Conservation (phyloP, 2,329 filamentous ascomycete species). For the Microcyclospora tardicrescens region DNA sequence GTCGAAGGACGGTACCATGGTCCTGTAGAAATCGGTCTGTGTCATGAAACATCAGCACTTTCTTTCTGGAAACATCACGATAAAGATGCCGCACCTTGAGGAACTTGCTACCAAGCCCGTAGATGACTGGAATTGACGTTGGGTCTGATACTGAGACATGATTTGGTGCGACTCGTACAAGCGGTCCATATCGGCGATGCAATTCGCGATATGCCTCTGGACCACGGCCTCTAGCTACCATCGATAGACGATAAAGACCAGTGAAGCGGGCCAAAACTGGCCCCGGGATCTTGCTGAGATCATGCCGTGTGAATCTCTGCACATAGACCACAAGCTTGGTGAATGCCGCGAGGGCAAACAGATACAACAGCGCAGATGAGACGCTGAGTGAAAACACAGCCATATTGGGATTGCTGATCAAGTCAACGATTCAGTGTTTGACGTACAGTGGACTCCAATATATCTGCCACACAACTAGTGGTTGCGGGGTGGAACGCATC, state of each 20-base stretch:
- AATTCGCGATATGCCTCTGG: slow-evolving; percentile 36
- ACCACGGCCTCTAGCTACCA: slow-evolving; percentile 54
- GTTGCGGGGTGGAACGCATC: too few relatives aligned
- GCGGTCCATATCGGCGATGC: slow-evolving; percentile 54
- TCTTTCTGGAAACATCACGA: slow-evolving; percentile 4
- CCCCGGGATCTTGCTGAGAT: slow-evolving; percentile 32
- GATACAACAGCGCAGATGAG: too few relatives aligned
- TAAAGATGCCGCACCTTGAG: slow-evolving; percentile 9
- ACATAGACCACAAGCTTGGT: too few relatives aligned
- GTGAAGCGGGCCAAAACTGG: slow-evolving; percentile 44
- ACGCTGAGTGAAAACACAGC: too few relatives aligned
- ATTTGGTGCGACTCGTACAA: slow-evolving; percentile 63
- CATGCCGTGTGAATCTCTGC: too few relatives aligned
- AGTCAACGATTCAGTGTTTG: too few relatives aligned
- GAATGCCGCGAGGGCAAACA: too few relatives aligned
- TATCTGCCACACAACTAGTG: too few relatives aligned
- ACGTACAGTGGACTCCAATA: too few relatives aligned
- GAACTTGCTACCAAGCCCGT: slow-evolving; percentile 35
- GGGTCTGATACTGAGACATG: slow-evolving; percentile 62
- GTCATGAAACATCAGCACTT: slow-evolving; percentile 7
- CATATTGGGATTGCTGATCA: too few relatives aligned
- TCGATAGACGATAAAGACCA: slow-evolving; percentile 12
- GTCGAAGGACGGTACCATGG: slow-evolving; percentile 10
- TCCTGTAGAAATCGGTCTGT: slow-evolving; percentile 15
- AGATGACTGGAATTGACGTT: slow-evolving; percentile 42